Evolutionary conservation across 1,139 yeast species (phyloP).

Genomic region (Debaryomyces udenii): DNA sequence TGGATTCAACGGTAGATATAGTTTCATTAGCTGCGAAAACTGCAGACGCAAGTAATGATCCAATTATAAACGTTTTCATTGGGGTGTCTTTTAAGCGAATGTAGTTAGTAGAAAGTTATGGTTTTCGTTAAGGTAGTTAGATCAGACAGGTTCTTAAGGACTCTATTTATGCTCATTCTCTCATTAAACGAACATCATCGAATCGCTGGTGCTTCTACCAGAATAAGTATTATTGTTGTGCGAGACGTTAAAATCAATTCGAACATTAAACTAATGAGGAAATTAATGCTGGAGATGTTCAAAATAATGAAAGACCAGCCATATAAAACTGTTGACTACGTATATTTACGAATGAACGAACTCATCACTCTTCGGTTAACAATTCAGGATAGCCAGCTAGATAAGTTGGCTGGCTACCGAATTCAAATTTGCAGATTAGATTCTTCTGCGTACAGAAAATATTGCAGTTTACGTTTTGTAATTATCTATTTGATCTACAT

Average conservation of each 20-base stretch:
- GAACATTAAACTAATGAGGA: constrained; percentile 1
- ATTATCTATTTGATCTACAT: constrained; percentile 8
- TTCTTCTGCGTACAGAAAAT: background rate
- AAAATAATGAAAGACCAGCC: constrained; percentile 1
- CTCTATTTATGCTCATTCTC: constrained; percentile 1
- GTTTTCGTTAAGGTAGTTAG: constrained; percentile 1
- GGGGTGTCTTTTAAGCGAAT: constrained; percentile 1
- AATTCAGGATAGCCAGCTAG: constrained; percentile 5
- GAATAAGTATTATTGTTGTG: constrained; percentile 1
- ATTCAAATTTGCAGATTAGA: background rate
- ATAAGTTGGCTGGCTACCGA: constrained; percentile 1
- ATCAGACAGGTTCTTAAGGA: background rate
- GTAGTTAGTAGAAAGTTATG: constrained; percentile 1
- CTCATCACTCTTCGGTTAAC: constrained; percentile 3
- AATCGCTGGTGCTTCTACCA: constrained; percentile 4
- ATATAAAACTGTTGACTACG: background rate
- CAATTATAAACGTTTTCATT: constrained; percentile 17
- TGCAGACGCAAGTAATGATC: constrained; percentile 19
- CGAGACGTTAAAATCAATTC: constrained; percentile 1
- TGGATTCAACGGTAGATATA: constrained; percentile 27
- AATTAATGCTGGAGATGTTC: background rate
- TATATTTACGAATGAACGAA: constrained; percentile 5
- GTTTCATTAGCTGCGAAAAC: constrained; percentile 29
- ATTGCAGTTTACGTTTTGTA: constrained; percentile 1
- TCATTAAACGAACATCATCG: background rate